Evolutionary conservation across 805 yeast species (phyloP).

Genomic region (Hanseniaspora jakobsenii): DNA sequence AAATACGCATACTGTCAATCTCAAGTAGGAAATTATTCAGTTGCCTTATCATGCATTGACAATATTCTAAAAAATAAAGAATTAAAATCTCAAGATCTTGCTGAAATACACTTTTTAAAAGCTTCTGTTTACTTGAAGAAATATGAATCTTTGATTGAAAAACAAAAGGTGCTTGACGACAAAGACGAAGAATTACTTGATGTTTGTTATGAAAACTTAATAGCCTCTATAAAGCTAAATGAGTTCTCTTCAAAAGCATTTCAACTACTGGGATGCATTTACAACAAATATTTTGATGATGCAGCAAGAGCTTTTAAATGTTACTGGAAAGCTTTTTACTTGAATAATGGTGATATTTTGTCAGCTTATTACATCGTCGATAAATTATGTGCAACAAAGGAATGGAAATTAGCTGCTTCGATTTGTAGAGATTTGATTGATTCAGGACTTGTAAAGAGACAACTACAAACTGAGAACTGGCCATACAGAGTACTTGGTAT

Average conservation of each 20-base stretch:
- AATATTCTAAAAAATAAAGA: conserved; percentile 21
- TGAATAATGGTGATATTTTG: conserved; percentile 59
- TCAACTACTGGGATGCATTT: conserved; percentile 69
- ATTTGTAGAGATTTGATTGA: conserved; percentile 55
- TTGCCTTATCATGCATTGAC: conserved; percentile 30
- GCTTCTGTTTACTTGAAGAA: conserved; percentile 35
- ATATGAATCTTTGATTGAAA: conserved; percentile 18
- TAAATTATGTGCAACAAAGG: conserved; percentile 51
- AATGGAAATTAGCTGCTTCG: conserved; percentile 78
- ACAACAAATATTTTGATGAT: conserved; percentile 47
- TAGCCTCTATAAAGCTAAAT: conserved; percentile 50
- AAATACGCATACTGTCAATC: conserved; percentile 75
- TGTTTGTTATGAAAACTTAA: conserved; percentile 45
- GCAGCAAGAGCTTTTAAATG: conserved; percentile 65
- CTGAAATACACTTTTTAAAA: conserved; percentile 67
- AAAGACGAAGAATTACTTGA: conserved; percentile 27
- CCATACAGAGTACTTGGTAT: conserved; percentile 82
- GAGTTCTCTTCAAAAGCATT: conserved; percentile 66
- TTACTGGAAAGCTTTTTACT: conserved; percentile 77
- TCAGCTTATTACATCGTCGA: conserved; percentile 66
- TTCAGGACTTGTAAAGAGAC: conserved; percentile 47
- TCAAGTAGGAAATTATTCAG: conserved; percentile 38
- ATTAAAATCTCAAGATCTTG: conserved; percentile 36
- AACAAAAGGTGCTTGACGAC: conserved; percentile 21
- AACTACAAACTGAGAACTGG: conserved; percentile 50